Percentiles rank a stretch among this genome's conserved stretches.
Conservation (phyloP, 192 early-diverging fungal species). For the Dispira simplex region DNA sequence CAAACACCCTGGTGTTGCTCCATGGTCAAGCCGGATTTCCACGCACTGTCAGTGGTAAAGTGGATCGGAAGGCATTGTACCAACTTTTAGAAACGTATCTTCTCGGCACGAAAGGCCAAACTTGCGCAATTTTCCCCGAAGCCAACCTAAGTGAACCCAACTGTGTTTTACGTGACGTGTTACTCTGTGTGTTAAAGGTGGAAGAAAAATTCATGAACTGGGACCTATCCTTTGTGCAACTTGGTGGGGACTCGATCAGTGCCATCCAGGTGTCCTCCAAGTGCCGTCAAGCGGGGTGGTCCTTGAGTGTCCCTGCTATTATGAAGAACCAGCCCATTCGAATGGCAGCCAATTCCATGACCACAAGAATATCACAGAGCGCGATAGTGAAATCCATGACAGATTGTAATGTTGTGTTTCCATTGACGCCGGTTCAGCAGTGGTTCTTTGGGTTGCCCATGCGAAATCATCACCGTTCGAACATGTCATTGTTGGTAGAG, state of each 20-base stretch:
- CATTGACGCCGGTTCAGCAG: no score
- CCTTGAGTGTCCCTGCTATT: not conserved
- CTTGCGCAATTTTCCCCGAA: no score
- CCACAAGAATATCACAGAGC: not conserved
- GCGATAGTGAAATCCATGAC: no score
- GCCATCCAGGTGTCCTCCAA: constrained; percentile 11
- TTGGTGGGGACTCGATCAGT: constrained; percentile 23
- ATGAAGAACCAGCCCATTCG: not conserved
- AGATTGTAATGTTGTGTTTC: no score
- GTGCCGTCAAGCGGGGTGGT: not conserved
- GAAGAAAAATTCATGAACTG: not conserved
- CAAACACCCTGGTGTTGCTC: not conserved
- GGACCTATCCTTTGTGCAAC: not conserved
- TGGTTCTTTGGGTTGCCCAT: no score
- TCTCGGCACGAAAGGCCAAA: no score
- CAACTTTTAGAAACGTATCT: no score
- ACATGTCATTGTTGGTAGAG: no score
- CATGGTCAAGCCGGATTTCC: not conserved
- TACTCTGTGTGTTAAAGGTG: not conserved
- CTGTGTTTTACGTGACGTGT: no score
- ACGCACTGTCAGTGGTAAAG: not conserved
- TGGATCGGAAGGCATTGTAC: no score
- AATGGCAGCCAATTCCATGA: not conserved
- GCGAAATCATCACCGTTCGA: no score
- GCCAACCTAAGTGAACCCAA: no score